Conservation (phyloP, 2,329 filamentous ascomycete species). For the Pseudonectria foliicola region DNA sequence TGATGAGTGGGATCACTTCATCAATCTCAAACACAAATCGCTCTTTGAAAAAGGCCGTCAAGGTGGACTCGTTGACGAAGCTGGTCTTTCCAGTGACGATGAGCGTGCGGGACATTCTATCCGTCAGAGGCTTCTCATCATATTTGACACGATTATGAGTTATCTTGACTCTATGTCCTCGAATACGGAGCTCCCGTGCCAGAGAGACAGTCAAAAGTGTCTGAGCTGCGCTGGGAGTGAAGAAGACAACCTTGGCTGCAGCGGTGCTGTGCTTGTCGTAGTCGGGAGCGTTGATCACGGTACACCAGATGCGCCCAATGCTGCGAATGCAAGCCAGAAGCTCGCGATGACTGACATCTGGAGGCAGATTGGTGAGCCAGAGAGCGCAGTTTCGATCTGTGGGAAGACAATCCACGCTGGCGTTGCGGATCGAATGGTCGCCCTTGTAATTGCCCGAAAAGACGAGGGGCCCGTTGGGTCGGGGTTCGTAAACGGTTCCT, state of each 20-base stretch:
- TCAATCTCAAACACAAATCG: conserved; percentile 44
- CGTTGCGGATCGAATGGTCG: conserved; percentile 29
- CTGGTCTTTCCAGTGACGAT: conserved; percentile 38
- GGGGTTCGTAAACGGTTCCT: background rate
- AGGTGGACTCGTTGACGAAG: conserved; percentile 35
- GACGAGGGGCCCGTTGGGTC: background rate
- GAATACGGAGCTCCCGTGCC: conserved; percentile 28
- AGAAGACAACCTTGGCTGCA: conserved; percentile 46
- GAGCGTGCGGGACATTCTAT: conserved; percentile 39
- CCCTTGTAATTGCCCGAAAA: conserved; percentile 31
- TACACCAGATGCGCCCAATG: conserved; percentile 44
- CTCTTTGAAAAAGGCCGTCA: conserved; percentile 34
- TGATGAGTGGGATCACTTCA: conserved; percentile 27
- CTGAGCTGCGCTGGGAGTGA: conserved; percentile 33
- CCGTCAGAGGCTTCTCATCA: conserved; percentile 20
- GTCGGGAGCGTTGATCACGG: conserved; percentile 44
- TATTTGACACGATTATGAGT: conserved; percentile 43
- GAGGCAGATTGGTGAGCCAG: conserved; percentile 46
- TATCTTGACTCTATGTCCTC: conserved; percentile 30
- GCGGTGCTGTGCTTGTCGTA: conserved; percentile 27
- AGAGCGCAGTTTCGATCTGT: conserved; percentile 40
- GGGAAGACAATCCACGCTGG: conserved; percentile 25
- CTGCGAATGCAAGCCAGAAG: conserved; percentile 38
- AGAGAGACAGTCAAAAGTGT: conserved; percentile 18
- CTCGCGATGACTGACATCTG: conserved; percentile 32